A percentile compares a stretch with the other conserved stretches of the same genome.
Evolutionary conservation across 352 stramenopile genomes (phyloP).

Genomic region (Pythium rishiriense): DNA sequence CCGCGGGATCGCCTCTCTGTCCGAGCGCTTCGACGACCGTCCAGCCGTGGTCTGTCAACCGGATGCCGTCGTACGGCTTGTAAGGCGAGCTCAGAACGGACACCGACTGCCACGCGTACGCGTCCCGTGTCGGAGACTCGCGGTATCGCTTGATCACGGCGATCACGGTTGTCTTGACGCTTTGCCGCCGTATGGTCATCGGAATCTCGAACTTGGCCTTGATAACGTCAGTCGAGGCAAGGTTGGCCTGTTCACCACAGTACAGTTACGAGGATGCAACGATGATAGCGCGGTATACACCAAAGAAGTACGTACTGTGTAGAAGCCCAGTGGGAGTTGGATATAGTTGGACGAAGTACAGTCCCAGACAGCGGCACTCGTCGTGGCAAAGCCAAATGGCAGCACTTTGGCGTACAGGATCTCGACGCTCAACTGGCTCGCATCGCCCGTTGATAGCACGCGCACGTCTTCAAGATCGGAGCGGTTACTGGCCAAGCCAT

Average conservation of each 20-base stretch:
- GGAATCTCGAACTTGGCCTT: not conserved
- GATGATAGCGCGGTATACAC: too few relatives aligned
- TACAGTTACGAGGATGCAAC: too few relatives aligned
- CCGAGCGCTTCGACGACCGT: not conserved
- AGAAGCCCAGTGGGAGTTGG: slow-evolving; percentile 4
- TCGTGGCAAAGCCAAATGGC: slow-evolving; percentile 5
- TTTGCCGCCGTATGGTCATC: not conserved
- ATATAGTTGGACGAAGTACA: slow-evolving; percentile 7
- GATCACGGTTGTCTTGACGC: not conserved
- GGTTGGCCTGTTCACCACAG: not conserved
- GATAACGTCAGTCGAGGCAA: not conserved
- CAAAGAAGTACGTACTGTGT: slow-evolving; percentile 6
- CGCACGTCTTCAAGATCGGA: slow-evolving; percentile 7
- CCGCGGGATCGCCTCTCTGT: not conserved
- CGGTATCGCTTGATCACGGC: not conserved
- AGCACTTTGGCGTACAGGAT: slow-evolving; percentile 3
- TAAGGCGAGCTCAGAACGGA: not conserved
- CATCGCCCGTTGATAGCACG: not conserved
- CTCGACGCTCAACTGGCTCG: not conserved
- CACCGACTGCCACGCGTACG: slow-evolving; percentile 11
- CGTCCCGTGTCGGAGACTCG: not conserved
- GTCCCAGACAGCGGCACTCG: slow-evolving; percentile 8
- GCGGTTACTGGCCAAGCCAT: not conserved
- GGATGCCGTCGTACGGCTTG: slow-evolving; percentile 2
- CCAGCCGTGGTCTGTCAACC: slow-evolving; percentile 8